phyloP scores from a whole-genome alignment of 208 protist species.

The Naegleria lovaniensis region DNA sequence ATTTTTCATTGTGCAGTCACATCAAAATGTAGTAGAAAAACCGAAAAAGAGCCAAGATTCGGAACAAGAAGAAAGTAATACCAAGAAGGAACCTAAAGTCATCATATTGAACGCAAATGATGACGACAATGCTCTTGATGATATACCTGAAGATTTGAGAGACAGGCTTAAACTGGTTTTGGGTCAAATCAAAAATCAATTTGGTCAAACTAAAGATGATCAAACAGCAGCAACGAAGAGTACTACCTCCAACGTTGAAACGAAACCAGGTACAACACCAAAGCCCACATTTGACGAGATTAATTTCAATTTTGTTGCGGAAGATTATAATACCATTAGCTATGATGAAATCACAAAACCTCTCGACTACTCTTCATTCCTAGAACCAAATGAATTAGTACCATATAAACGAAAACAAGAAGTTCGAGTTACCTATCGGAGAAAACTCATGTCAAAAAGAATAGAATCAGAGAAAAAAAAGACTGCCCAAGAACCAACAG shows the following conservation, averaged over 20 bases:
- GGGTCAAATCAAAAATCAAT: not conserved
- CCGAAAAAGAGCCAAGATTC: not conserved
- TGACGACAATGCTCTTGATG: not conserved
- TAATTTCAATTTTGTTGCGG: too few relatives aligned
- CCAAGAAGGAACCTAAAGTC: not conserved
- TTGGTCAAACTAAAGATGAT: not conserved
- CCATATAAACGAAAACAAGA: not conserved
- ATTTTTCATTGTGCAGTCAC: not conserved
- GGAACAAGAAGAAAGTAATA: not conserved
- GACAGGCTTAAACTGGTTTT: not conserved
- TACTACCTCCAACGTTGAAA: not conserved
- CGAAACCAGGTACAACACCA: not conserved
- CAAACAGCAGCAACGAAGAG: not conserved
- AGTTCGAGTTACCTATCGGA: not conserved
- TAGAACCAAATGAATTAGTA: not conserved
- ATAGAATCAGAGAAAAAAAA: not conserved
- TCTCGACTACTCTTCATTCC: not conserved
- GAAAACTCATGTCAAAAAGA: not conserved
- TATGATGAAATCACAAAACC: not conserved
- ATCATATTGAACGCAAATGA: not conserved
- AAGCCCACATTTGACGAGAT: not conserved
- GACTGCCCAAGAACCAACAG: not conserved
- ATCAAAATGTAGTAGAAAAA: not conserved
- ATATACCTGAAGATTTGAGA: not conserved
- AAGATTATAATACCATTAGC: not conserved